phyloP scores from a whole-genome alignment of 768 basidiomycete genomes.

The Xerocomellus intermedius region DNA sequence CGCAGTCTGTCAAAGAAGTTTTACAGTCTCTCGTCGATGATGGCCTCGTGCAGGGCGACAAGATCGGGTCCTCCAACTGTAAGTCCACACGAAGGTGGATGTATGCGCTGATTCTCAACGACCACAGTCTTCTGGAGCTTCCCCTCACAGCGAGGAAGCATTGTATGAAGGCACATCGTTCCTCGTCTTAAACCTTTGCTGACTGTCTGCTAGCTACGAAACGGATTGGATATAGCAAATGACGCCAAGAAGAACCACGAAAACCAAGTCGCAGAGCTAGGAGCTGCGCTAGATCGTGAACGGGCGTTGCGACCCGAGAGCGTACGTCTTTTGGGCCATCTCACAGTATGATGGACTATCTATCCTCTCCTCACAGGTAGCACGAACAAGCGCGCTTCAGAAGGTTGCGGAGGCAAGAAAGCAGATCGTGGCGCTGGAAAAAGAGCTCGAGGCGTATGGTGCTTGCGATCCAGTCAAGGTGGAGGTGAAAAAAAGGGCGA shows the following conservation, averaged over 20 bases:
- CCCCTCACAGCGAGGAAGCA: constrained; percentile 81
- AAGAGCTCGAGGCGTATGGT: constrained; percentile 75
- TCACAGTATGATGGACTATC: neutral
- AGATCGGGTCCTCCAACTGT: constrained; percentile 96
- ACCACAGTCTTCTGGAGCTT: constrained; percentile 90
- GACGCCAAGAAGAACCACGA: constrained; percentile 43
- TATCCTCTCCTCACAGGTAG: constrained; percentile 41
- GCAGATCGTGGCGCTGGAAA: constrained; percentile 50
- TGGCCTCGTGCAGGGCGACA: constrained; percentile 81
- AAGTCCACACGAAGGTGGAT: constrained; percentile 28
- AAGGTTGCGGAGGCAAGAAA: constrained; percentile 48
- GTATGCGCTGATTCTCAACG: constrained; percentile 21
- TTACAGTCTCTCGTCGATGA: constrained; percentile 86
- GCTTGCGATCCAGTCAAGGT: constrained; percentile 82
- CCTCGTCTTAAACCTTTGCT: neutral
- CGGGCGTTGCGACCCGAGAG: constrained; percentile 55
- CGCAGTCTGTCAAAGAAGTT: constrained; percentile 90
- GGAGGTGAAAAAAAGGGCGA: constrained; percentile 71
- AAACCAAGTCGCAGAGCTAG: constrained; percentile 51
- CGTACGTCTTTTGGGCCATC: constrained; percentile 35
- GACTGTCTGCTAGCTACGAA: constrained; percentile 48
- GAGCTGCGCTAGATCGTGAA: constrained; percentile 47
- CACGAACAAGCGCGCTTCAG: constrained; percentile 52
- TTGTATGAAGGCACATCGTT: constrained; percentile 42
- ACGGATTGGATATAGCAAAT: constrained; percentile 49